Evolutionary conservation across 2,329 filamentous ascomycete species (phyloP), one percentile per base, ranked within the genome.

Genomic region (Amesomyces nigricolor): DNA sequence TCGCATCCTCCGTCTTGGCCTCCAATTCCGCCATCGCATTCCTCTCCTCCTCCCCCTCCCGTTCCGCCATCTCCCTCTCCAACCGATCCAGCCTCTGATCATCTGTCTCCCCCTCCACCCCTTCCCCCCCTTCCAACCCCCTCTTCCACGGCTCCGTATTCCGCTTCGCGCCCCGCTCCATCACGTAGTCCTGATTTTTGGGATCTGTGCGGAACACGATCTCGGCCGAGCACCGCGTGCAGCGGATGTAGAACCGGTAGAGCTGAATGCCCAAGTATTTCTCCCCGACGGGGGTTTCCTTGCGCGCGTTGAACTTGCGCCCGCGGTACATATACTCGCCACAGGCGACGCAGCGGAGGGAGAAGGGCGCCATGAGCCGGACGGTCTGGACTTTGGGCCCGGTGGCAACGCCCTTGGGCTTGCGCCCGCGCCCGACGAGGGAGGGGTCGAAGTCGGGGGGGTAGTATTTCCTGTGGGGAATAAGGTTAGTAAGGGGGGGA

Each of bases 1-100:
- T 91, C 1, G 91, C 91, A 70, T 99, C 94, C 19, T 88, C 75
- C 53, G 92, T 96, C 75, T 97, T 97, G 60, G 88, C 86, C 73
- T 99, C 94, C 46, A 99, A 74, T 68, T 96, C 91, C 55, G 88
- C 88, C 95, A 99, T 99, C 19, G 90, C 89, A 70, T 96, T 91
- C 61, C 85, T 80, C 70, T 96, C 90, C 56, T 86, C 81, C 51
- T 79, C 78, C 38, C 79, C 82, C 9, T 79, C 79, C 2, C 78
- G 81, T 62, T 84, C 80, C 17, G 77, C 78, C 63, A 87, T 87
- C 67, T 95, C 89, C 40, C 78, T 72, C 73, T 96, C 91, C 5
- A 97, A 72, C 26, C 94, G 77, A 69, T 96, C 90, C 6, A 97
- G 75, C 42, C 88, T 78, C 74, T 96, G 83, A 68, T 97, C 90